A percentile compares a stretch with the other conserved stretches of the same genome.
Evolutionary conservation across 2,329 filamentous ascomycete genomes (phyloP).

Genomic region (Xylaria sp.): DNA sequence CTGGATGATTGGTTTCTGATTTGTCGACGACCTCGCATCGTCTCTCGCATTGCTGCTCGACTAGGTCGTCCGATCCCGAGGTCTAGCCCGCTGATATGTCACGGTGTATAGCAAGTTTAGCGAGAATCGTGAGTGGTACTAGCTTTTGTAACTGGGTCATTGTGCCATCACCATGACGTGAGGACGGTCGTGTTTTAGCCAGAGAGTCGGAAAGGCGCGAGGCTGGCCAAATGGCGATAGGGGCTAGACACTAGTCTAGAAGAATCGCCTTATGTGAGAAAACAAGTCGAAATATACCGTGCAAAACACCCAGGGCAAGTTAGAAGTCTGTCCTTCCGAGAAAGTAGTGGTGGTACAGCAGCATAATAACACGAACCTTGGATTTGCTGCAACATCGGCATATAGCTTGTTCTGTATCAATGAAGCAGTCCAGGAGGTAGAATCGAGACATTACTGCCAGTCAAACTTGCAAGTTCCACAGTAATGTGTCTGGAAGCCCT

Average conservation of each 20-base stretch:
- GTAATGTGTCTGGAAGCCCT: no score
- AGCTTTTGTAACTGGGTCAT: conserved; percentile 4
- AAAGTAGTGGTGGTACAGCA: conserved; percentile 38
- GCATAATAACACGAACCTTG: neutral
- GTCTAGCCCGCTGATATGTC: conserved; percentile 17
- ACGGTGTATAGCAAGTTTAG: conserved; percentile 37
- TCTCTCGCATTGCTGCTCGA: neutral
- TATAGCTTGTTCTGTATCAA: neutral
- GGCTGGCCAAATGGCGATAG: neutral
- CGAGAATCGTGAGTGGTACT: neutral
- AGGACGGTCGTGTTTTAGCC: neutral
- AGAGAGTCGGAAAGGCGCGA: neutral
- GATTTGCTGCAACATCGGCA: neutral
- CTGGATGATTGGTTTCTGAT: neutral
- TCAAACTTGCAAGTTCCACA: no score
- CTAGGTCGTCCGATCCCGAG: conserved; percentile 32
- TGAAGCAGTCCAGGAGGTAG: no score
- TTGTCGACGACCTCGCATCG: conserved; percentile 1
- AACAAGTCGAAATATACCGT: conserved; percentile 13
- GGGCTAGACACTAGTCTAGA: conserved; percentile 37
- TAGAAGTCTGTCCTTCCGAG: neutral
- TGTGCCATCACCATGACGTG: neutral
- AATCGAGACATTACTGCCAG: no score
- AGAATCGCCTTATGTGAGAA: conserved; percentile 22
- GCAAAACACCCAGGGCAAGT: neutral